Evolutionary conservation across 805 yeast species (phyloP).

Genomic region (Candida vaughaniae): DNA sequence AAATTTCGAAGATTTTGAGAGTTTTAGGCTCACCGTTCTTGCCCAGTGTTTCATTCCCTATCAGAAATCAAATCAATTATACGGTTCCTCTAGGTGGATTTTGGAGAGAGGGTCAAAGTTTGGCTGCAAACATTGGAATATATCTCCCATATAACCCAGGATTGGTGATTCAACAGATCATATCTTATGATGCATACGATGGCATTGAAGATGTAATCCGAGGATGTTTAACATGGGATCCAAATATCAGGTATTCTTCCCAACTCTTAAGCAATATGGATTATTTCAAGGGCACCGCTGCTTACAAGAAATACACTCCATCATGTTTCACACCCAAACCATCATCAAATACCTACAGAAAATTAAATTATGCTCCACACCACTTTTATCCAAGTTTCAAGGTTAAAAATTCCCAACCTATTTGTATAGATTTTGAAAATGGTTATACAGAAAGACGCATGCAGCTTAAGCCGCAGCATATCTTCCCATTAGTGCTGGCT

Average conservation of each 20-base stretch:
- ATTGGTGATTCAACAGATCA: conserved; percentile 19
- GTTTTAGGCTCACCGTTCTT: conserved; percentile 71
- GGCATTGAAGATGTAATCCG: conserved; percentile 22
- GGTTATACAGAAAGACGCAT: too few species aligned
- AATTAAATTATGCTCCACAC: neutral
- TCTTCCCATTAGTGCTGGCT: neutral
- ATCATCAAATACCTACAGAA: neutral
- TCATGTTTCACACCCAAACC: conserved; percentile 2
- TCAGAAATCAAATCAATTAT: neutral
- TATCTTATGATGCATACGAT: neutral
- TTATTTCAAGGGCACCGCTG: conserved; percentile 51
- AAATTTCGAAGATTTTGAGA: conserved; percentile 64
- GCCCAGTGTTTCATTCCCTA: conserved; percentile 16
- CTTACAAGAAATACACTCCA: conserved; percentile 8
- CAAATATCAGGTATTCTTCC: conserved; percentile 58
- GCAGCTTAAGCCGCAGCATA: too few species aligned
- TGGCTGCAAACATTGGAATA: conserved; percentile 57
- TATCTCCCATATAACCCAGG: conserved; percentile 58
- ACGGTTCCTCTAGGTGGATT: conserved; percentile 60
- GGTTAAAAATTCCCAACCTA: too few species aligned
- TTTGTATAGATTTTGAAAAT: too few species aligned
- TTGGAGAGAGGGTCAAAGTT: conserved; percentile 62
- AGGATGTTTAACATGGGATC: conserved; percentile 75
- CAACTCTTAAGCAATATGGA: conserved; percentile 46
- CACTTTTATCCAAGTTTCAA: too few species aligned